A percentile compares a stretch with the other conserved stretches of the same genome.
phyloP scores from a whole-genome alignment of 495 filamentous ascomycete species.

The Podospora australis region DNA sequence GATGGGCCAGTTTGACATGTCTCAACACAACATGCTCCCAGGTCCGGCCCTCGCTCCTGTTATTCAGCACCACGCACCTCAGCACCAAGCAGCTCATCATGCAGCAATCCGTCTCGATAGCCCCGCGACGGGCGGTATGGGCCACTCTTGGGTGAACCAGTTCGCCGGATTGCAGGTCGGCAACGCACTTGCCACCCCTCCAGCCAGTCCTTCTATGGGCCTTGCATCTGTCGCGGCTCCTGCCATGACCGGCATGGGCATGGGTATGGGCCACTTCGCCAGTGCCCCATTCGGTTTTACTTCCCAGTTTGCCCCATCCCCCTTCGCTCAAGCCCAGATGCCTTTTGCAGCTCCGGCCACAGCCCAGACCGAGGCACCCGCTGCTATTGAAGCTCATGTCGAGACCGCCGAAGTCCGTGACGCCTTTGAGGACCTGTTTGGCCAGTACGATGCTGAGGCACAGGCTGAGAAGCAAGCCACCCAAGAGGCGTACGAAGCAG shows the following conservation, averaged over 20 bases:
- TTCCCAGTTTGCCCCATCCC: too few species aligned
- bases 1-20: too few species aligned
- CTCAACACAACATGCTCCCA: not conserved
- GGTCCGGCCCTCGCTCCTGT: not conserved
- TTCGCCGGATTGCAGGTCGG: slow-evolving; percentile 22
- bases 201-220: slow-evolving; percentile 4
- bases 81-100: slow-evolving; percentile 1
- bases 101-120: slow-evolving; percentile 6
- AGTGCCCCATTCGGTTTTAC: too few species aligned
- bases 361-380: not conserved
- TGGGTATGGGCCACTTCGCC: not conserved
- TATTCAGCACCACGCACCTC: slow-evolving; percentile 5
- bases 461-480: slow-evolving; percentile 19
- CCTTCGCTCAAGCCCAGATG: not conserved
- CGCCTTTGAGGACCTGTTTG: slow-evolving; percentile 25
- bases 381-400: slow-evolving; percentile 4
- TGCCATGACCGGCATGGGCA: not conserved
- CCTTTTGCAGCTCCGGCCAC: slow-evolving; percentile 3
- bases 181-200: slow-evolving; percentile 1
- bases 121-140: slow-evolving; percentile 11
- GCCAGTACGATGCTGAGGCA: slow-evolving; percentile 17
- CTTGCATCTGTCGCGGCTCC: not conserved
- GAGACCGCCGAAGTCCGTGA: slow-evolving; percentile 16
- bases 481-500: slow-evolving; percentile 11
- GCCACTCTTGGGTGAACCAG: slow-evolving; percentile 22